These are phyloP conservation scores for Smallanthus sonchifolius DNA, from an alignment of 129 eudicot genomes.

Conservation along the genomic window DNA sequence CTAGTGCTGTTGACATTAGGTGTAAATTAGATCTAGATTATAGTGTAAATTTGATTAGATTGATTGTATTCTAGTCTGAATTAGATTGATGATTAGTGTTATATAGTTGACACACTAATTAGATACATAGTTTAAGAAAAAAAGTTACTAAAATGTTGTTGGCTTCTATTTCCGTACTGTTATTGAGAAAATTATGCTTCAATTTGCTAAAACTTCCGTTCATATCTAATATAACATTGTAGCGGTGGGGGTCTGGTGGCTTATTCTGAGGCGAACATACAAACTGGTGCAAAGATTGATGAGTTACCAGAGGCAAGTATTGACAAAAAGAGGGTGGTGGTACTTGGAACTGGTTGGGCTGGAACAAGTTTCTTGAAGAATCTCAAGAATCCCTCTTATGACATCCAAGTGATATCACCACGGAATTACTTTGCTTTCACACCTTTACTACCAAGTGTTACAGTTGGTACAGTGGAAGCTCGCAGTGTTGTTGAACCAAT, in stretches of 20 bases:
- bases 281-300: slow-evolving; percentile 27
- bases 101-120: no score
- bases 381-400: slow-evolving; percentile 72
- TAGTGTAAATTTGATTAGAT: background rate
- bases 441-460: slow-evolving; percentile 93
- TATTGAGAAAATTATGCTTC: background rate
- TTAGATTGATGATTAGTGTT: no score
- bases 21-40: background rate
- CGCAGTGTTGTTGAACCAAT: slow-evolving; percentile 95
- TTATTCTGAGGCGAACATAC: slow-evolving; percentile 38
- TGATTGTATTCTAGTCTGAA: no score
- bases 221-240: background rate
- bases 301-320: slow-evolving; percentile 37
- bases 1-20: background rate
- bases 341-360: slow-evolving; percentile 99
- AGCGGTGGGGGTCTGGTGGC: slow-evolving; percentile 88
- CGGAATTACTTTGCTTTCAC: slow-evolving; percentile 97
- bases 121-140: no score
- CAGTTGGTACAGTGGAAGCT: slow-evolving; percentile 86
- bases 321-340: slow-evolving; percentile 79
- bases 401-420: slow-evolving; percentile 88
- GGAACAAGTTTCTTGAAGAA: slow-evolving; percentile 88
- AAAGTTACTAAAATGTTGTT: no score
- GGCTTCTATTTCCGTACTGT: no score
- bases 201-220: background rate